phyloP scores from a whole-genome alignment of 2,329 filamentous ascomycete genomes.

The Scedosporium apiospermum region DNA sequence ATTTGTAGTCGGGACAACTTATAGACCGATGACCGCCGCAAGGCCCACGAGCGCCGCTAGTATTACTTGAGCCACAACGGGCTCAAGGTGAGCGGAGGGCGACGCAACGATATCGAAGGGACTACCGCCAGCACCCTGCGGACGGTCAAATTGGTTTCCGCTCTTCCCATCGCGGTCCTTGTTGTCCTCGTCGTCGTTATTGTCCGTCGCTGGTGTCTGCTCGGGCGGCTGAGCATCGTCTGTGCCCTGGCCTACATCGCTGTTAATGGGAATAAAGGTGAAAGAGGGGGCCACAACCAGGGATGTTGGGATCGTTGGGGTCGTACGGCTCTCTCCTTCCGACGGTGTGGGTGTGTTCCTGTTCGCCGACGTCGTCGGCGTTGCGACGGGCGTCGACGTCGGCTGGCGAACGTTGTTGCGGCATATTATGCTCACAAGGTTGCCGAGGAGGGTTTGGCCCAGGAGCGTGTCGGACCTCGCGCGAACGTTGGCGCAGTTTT shows the following conservation, averaged over 20 bases:
- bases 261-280: not conserved
- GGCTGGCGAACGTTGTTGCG: not conserved
- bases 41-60: not conserved
- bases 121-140: not conserved
- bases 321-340: not conserved
- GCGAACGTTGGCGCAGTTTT: not conserved
- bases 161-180: not conserved
- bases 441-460: not conserved
- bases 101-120: not conserved
- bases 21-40: not conserved
- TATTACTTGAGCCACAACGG: not conserved
- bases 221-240: not conserved
- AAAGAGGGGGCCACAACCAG: not conserved
- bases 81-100: not conserved
- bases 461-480: not conserved
- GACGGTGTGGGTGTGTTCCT: not conserved
- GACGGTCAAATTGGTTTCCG: not conserved
- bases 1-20: not conserved
- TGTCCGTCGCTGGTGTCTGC: not conserved
- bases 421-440: not conserved
- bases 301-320: not conserved
- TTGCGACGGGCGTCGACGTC: not conserved
- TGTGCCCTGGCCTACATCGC: not conserved
- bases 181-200: not conserved
- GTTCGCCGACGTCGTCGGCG: not conserved